Evolutionary conservation across 2,329 filamentous ascomycete genomes (phyloP).

Genomic region (Leptographium flavum): DNA sequence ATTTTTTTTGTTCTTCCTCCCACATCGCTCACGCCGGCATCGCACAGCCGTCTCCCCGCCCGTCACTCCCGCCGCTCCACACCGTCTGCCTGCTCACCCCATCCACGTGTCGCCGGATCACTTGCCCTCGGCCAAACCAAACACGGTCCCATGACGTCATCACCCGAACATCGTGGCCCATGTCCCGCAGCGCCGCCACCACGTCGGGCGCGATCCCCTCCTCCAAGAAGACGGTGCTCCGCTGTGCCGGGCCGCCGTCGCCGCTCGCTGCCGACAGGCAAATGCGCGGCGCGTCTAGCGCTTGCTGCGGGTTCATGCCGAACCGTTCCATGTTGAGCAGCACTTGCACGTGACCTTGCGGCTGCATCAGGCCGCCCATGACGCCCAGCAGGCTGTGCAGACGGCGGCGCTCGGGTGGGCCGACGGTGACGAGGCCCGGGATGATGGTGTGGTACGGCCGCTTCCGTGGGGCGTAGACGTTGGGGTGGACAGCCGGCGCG

Average conservation of each 20-base stretch:
- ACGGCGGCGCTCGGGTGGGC: slow-evolving; percentile 49
- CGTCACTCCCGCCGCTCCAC: slow-evolving; percentile 3
- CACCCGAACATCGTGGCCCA: slow-evolving; percentile 1
- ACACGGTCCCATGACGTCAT: slow-evolving; percentile 1
- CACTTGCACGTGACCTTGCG: slow-evolving; percentile 89
- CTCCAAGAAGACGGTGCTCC: neutral
- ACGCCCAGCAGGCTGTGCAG: slow-evolving; percentile 84
- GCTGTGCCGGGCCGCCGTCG: neutral
- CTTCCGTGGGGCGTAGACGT: slow-evolving; percentile 65
- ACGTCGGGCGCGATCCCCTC: neutral
- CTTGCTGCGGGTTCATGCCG: slow-evolving; percentile 68
- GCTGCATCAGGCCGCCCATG: slow-evolving; percentile 98
- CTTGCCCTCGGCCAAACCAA: slow-evolving; percentile 2
- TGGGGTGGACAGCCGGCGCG: slow-evolving; percentile 51
- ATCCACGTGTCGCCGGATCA: slow-evolving; percentile 3
- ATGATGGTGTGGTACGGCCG: slow-evolving; percentile 97
- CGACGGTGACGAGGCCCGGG: slow-evolving; percentile 63
- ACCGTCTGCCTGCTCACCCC: neutral
- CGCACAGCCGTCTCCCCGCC: slow-evolving; percentile 2
- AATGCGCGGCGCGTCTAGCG: slow-evolving; percentile 76
- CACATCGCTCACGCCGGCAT: slow-evolving; percentile 1
- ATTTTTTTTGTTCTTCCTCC: no score
- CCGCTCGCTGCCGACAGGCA: slow-evolving; percentile 39
- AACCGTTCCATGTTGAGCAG: slow-evolving; percentile 80
- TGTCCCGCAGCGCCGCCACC: neutral